These are phyloP conservation scores for Talaromyces islandicus DNA, from an alignment of 2,329 filamentous ascomycete genomes.

Conservation along the genomic window DNA sequence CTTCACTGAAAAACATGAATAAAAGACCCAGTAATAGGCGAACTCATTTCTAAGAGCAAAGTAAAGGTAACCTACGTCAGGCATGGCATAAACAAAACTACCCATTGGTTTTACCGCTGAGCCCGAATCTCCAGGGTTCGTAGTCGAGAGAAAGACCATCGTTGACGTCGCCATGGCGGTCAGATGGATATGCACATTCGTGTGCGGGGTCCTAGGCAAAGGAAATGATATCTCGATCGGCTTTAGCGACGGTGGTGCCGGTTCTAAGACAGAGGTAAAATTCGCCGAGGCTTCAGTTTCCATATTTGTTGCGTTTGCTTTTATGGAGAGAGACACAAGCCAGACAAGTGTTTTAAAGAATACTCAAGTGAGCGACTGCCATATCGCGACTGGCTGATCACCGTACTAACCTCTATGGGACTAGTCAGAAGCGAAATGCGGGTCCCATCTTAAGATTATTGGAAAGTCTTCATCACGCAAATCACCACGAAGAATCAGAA, in stretches of 20 bases:
- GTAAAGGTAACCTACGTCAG: conserved; percentile 56
- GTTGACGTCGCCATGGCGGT: conserved; percentile 48
- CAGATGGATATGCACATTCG: conserved; percentile 55
- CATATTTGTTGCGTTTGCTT: conserved; percentile 4
- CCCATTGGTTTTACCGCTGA: conserved; percentile 55
- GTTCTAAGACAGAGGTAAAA: conserved; percentile 14
- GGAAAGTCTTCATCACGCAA: background rate
- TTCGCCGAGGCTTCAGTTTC: conserved; percentile 9
- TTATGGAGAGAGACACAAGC: background rate
- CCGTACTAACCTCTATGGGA: background rate
- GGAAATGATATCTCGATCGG: conserved; percentile 53
- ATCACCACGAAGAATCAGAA: background rate
- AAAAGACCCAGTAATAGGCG: too few relatives aligned
- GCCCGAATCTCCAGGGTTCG: conserved; percentile 38
- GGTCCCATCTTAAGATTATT: background rate
- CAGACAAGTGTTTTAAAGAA: background rate
- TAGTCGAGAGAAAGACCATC: conserved; percentile 54
- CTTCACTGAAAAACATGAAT: too few relatives aligned
- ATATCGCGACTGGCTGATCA: background rate
- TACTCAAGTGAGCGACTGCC: background rate
- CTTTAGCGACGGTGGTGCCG: conserved; percentile 24
- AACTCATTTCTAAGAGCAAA: background rate
- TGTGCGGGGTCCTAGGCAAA: conserved; percentile 50
- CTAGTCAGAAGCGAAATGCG: background rate
- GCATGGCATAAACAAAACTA: conserved; percentile 89